Percentiles rank a stretch among this genome's conserved stretches.
These are phyloP conservation scores for Gossypioides kirkii DNA, from an alignment of 345 rosid genomes.

Conservation along the genomic window DNA sequence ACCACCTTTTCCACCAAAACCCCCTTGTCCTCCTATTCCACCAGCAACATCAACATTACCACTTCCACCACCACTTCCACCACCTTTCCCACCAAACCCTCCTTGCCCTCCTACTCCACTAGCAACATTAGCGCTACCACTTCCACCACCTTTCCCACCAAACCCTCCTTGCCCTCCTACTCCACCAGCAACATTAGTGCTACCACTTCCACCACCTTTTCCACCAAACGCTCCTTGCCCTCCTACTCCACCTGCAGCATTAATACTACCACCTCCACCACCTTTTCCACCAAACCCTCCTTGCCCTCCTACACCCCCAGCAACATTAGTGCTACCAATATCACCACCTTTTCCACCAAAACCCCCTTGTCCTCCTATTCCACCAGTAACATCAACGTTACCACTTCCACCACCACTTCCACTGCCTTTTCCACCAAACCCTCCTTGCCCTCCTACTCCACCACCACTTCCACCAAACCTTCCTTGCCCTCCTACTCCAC, in stretches of 20 bases:
- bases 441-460: background rate
- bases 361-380: background rate
- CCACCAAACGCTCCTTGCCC: background rate
- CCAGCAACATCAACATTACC: background rate
- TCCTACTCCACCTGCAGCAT: too few relatives aligned
- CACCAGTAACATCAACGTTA: background rate
- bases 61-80: background rate
- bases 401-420: background rate
- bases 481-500: too few relatives aligned
- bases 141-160: background rate
- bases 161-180: too few relatives aligned
- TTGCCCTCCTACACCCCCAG: background rate
- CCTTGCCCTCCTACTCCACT: too few relatives aligned
- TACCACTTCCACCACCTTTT: accelerated
- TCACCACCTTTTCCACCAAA: background rate
- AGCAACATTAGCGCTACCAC: background rate
- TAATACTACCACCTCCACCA: background rate
- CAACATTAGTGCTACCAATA: background rate
- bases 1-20: background rate
- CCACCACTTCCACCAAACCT: background rate
- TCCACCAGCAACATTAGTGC: background rate
- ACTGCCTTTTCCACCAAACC: background rate
- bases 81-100: background rate
- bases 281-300: background rate
- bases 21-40: too few relatives aligned